Evolutionary conservation across 2,329 filamentous ascomycete species (phyloP).

Genomic region (Drechslerella coelobrocha): DNA sequence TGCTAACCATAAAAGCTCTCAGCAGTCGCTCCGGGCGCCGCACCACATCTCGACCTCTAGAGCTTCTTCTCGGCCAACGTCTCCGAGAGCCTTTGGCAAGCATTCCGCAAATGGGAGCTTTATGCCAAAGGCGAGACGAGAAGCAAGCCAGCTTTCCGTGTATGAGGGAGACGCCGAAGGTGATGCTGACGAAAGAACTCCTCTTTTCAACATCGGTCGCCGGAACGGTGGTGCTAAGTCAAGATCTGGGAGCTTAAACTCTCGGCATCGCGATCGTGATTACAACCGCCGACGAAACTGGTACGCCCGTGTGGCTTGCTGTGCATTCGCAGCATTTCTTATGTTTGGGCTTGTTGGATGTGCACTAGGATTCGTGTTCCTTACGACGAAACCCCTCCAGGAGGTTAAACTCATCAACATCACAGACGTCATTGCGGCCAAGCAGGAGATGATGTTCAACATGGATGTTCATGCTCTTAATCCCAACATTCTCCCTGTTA

Average conservation of each 20-base stretch:
- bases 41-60: constrained; percentile 42
- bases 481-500: constrained; percentile 88
- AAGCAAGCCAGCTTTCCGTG: constrained; percentile 47
- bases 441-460: constrained; percentile 95
- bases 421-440: constrained; percentile 87
- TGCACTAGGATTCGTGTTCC: constrained; percentile 85
- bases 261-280: constrained; percentile 75
- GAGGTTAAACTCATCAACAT: constrained; percentile 81
- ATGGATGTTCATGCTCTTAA: constrained; percentile 86
- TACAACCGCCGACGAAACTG: constrained; percentile 69
- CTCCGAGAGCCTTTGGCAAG: constrained; percentile 32
- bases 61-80: constrained; percentile 41
- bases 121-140: constrained; percentile 33
- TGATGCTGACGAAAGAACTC: constrained; percentile 86
- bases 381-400: constrained; percentile 84
- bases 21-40: constrained; percentile 43
- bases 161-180: constrained; percentile 62
- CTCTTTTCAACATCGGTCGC: constrained; percentile 70
- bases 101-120: constrained; percentile 23
- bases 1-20: constrained; percentile 52
- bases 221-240: constrained; percentile 59
- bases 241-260: constrained; percentile 58
- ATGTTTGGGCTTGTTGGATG: constrained; percentile 82
- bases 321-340: constrained; percentile 81
- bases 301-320: constrained; percentile 80